phyloP scores from a whole-genome alignment of 1,139 yeast genomes.

The Pichia sp. region DNA sequence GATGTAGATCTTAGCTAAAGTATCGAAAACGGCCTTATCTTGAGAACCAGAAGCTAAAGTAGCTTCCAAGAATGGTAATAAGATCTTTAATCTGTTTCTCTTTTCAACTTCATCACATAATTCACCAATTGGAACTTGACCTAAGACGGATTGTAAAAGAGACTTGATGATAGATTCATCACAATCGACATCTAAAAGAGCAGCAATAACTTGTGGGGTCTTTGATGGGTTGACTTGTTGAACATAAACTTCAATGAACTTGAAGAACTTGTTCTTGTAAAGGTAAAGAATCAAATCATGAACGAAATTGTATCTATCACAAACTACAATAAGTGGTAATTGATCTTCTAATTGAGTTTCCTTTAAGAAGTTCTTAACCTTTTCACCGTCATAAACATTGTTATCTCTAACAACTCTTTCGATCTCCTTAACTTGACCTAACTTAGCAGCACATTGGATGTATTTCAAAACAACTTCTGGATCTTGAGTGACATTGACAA shows the following conservation, averaged over 20 bases:
- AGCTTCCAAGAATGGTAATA: slow-evolving; percentile 91
- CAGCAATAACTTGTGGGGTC: slow-evolving; percentile 97
- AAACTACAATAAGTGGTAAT: slow-evolving; percentile 92
- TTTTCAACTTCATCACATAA: slow-evolving; percentile 94
- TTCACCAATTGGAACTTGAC: slow-evolving; percentile 91
- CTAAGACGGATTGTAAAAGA: slow-evolving; percentile 80
- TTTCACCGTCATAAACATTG: slow-evolving; percentile 93
- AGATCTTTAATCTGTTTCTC: slow-evolving; percentile 87
- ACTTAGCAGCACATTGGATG: slow-evolving; percentile 89
- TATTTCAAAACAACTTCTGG: slow-evolving; percentile 95
- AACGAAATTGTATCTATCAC: slow-evolving; percentile 89
- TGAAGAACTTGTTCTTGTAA: slow-evolving; percentile 93
- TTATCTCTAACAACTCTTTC: slow-evolving; percentile 96
- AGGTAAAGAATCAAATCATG: slow-evolving; percentile 92
- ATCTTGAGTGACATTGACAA: slow-evolving; percentile 92
- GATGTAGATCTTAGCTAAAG: slow-evolving; percentile 95
- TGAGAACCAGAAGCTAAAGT: slow-evolving; percentile 84
- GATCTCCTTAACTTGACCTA: slow-evolving; percentile 90
- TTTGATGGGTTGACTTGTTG: slow-evolving; percentile 95
- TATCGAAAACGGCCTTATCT: slow-evolving; percentile 90
- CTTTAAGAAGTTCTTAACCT: slow-evolving; percentile 94
- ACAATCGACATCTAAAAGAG: slow-evolving; percentile 94
- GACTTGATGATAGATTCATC: slow-evolving; percentile 86
- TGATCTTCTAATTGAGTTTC: slow-evolving; percentile 95
- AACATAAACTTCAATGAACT: slow-evolving; percentile 95